Evolutionary conservation across 106 monocot genomes (phyloP).

Genomic region (Xerophyta viscosa): DNA sequence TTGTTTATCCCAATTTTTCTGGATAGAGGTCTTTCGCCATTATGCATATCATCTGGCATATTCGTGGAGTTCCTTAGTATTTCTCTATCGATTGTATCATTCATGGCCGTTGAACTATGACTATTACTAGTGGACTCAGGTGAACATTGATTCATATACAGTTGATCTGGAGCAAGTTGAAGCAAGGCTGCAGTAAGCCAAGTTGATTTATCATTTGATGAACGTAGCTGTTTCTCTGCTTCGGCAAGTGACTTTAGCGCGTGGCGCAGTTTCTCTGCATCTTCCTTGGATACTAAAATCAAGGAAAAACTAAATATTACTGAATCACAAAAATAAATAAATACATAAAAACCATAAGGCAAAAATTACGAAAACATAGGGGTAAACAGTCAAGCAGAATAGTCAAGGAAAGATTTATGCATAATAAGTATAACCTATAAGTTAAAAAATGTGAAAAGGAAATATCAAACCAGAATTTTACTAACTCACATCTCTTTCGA

Average conservation of each 20-base stretch:
- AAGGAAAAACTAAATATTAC: slow-evolving; percentile 1
- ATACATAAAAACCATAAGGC: too few relatives aligned
- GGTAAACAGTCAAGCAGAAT: background rate
- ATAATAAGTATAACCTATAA: too few relatives aligned
- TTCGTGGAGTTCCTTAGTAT: slow-evolving; percentile 6
- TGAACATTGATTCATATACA: slow-evolving; percentile 42
- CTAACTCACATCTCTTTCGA: slow-evolving; percentile 48
- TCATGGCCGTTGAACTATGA: slow-evolving; percentile 24
- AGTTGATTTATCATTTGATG: slow-evolving; percentile 88
- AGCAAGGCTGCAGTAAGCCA: slow-evolving; percentile 95
- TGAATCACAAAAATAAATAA: too few relatives aligned
- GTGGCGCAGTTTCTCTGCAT: slow-evolving; percentile 71
- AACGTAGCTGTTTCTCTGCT: slow-evolving; percentile 78
- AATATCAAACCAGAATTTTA: background rate
- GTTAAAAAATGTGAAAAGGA: background rate
- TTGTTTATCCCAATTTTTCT: background rate
- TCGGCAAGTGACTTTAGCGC: slow-evolving; percentile 88
- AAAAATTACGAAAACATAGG: background rate
- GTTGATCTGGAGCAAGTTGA: slow-evolving; percentile 91
- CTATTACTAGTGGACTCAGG: slow-evolving; percentile 29
- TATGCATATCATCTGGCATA: background rate
- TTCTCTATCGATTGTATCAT: slow-evolving; percentile 14
- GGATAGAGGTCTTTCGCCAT: background rate
- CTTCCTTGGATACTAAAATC: slow-evolving; percentile 74
- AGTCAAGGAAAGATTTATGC: too few relatives aligned